These are phyloP conservation scores for Aspergillus sp. DNA, from an alignment of 2,329 filamentous ascomycete genomes.

Conservation along the genomic window DNA sequence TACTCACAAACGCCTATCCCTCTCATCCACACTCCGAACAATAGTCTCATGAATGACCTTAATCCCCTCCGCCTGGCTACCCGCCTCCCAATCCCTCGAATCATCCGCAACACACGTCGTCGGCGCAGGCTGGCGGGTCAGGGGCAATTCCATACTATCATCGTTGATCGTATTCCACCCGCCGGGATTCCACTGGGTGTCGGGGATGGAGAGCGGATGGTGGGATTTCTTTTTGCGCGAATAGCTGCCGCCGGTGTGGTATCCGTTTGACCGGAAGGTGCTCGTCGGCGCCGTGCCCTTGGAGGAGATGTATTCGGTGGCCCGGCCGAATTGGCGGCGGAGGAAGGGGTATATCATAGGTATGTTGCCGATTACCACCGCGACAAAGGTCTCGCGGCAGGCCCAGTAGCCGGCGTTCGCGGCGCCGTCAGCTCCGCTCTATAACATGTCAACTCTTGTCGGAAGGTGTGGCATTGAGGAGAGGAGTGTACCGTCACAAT, in stretches of 20 bases:
- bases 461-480: neutral
- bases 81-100: conserved; percentile 13
- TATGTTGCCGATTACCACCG: conserved; percentile 32
- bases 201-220: conserved; percentile 24
- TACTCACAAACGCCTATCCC: conserved; percentile 14
- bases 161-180: conserved; percentile 23
- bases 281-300: no score
- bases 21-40: conserved; percentile 15
- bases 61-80: conserved; percentile 16
- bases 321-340: no score
- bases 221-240: conserved; percentile 21
- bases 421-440: conserved; percentile 26
- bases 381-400: conserved; percentile 35
- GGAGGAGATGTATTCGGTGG: no score
- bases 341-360: conserved; percentile 31
- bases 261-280: no score
- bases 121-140: conserved; percentile 14
- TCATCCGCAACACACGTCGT: conserved; percentile 14
- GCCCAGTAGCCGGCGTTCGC: conserved; percentile 32
- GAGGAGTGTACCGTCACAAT: conserved; percentile 28
- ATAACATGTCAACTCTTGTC: neutral
- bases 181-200: conserved; percentile 8
- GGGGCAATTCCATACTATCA: conserved; percentile 19
- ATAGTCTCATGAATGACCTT: conserved; percentile 25
- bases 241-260: no score